Evolutionary conservation across 2,329 filamentous ascomycete genomes (phyloP), one percentile per base, ranked within the genome.

Genomic region (Diaporthe vexans): DNA sequence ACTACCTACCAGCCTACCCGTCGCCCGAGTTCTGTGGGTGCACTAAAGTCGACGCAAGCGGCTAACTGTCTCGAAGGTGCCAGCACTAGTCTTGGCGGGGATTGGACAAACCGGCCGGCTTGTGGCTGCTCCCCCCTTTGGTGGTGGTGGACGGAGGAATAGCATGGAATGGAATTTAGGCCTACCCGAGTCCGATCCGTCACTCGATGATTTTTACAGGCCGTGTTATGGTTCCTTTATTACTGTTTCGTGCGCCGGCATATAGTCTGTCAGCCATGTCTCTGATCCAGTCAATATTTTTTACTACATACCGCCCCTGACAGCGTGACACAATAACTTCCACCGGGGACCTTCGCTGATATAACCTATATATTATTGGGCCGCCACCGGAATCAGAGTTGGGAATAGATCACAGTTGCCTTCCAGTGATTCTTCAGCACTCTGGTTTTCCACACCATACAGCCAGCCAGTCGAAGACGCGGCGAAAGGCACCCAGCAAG

Each of bases 161-260:
- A n/a, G 46, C 46, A 52, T 37, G 33, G 19, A 24, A 52, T 37
- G 46, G 63, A 52, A 33, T 52, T 67, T 52, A 26, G 63, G 63
- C 63, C 63, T 67, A 24, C 5, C 63, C 63, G 63, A 67, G 63
- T 67, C 63, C 63, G 63, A 67, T 15, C 19, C 19, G 29, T n/a
- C 29, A 37, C n/a, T 67, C 35, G 61, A 52, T 52, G 40, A 1
- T 43, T 43, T 17, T 52, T 5, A 67, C 21, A 67, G 8, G 13
- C n/a, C n/a, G 46, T 67, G n/a, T 52, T 24, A 8, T 37, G 10
- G 37, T 11, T 15, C 15, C 43, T 37, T 37, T 37, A 33, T 67
- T 37, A 21, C 11, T 67, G 46, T 67, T 13, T 24, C 21, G 21
- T 37, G 29, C 19, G 46, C 21, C 21, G 10, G n/a, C 29, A 33